phyloP scores from a whole-genome alignment of 768 basidiomycete species.

The Amanita rimosa region DNA sequence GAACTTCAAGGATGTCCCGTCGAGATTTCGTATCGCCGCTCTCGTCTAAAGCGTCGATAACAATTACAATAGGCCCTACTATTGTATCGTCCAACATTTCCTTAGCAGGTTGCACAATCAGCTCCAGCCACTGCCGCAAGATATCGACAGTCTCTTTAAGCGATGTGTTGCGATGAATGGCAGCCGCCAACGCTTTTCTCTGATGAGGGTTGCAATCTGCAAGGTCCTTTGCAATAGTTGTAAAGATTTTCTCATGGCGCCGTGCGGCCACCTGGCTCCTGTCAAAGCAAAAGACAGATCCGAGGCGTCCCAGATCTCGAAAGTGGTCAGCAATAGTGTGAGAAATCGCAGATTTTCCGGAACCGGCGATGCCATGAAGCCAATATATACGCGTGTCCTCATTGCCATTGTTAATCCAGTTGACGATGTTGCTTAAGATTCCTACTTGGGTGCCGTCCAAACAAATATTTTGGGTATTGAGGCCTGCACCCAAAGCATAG shows the following conservation, averaged over 20 bases:
- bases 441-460: conserved; percentile 13
- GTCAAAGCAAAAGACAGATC: too few species aligned
- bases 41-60: too few species aligned
- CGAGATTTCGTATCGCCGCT: not conserved
- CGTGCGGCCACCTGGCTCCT: too few species aligned
- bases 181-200: too few species aligned
- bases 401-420: conserved; percentile 12
- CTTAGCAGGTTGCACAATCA: not conserved
- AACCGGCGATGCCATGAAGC: not conserved
- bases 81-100: not conserved
- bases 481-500: not conserved
- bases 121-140: not conserved
- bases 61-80: not conserved
- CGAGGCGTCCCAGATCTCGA: too few species aligned
- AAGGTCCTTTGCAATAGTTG: too few species aligned
- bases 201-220: too few species aligned
- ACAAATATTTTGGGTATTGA: conserved; percentile 9
- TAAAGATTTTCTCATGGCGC: too few species aligned
- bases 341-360: not conserved
- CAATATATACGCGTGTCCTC: not conserved
- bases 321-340: too few species aligned
- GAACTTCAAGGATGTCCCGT: not conserved
- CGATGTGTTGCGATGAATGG: not conserved
- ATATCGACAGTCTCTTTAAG: not conserved
- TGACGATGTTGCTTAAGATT: conserved; percentile 14